Evolutionary conservation across 1,284 basidiomycete species (phyloP).

Genomic region (Malassezia cuniculi): DNA sequence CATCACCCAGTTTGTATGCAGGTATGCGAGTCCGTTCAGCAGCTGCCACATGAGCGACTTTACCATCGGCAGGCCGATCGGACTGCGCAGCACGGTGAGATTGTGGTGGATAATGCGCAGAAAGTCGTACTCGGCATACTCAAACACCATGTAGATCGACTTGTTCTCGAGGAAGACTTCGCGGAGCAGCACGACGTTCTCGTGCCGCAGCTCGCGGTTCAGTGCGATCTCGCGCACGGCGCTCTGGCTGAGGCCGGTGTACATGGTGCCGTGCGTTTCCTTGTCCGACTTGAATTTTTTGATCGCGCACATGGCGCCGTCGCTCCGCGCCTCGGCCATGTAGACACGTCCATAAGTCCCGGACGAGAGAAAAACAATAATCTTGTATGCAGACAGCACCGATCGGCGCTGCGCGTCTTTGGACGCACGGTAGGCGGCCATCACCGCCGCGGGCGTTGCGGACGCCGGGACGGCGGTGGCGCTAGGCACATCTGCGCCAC

Average conservation of each 20-base stretch:
- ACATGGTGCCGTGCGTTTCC: conserved; percentile 50
- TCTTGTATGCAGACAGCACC: conserved; percentile 54
- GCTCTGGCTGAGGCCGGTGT: conserved; percentile 94
- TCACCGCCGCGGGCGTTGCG: conserved; percentile 18
- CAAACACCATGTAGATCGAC: conserved; percentile 78
- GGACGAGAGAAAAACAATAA: conserved; percentile 91
- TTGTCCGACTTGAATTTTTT: conserved; percentile 99
- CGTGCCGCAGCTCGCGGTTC: conserved; percentile 83
- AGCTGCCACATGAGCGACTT: conserved; percentile 91
- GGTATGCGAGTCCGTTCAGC: conserved; percentile 83
- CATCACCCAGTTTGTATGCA: conserved; percentile 86
- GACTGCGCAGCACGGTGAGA: conserved; percentile 67
- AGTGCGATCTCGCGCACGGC: conserved; percentile 93
- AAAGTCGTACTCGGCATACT: conserved; percentile 89
- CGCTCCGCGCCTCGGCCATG: conserved; percentile 57
- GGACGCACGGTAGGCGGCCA: conserved; percentile 35
- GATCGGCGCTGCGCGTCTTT: conserved; percentile 25
- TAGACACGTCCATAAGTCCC: conserved; percentile 97
- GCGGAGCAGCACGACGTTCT: conserved; percentile 76
- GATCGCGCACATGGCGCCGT: conserved; percentile 58
- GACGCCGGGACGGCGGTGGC: conserved; percentile 5
- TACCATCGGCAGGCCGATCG: conserved; percentile 64
- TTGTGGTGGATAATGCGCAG: conserved; percentile 93
- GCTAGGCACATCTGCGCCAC: background rate
- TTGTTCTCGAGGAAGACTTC: conserved; percentile 96